Evolutionary conservation across 1,139 yeast genomes (phyloP), one percentile per base, ranked within the genome.

Genomic region (Hansenula anomala): DNA sequence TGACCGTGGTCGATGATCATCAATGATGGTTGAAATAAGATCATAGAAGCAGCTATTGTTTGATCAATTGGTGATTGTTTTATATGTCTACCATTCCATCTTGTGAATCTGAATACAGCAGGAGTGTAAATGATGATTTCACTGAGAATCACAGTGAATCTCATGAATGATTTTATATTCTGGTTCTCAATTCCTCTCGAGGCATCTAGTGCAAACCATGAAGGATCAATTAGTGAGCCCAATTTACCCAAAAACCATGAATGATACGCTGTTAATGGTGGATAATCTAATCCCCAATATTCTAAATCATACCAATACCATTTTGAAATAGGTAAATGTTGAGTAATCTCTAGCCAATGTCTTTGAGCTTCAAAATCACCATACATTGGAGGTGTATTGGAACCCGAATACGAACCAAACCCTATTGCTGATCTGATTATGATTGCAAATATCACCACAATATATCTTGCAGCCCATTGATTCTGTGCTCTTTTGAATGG

Each of bases 291-390:
- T 1, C 97, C 97, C 98, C 98, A 92, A 66, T 92, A 89, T 50
- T 80, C 79, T 36, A 88, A 68, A 57, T 92, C 97, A 59, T 80
- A 88, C 63, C 74, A 85, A 58, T 92, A 92, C 98, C 98, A 94
- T 46, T 83, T 55, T 1, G 67, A 61, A 3, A 87, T 62, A 0
- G 96, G 95, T 38, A 90, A 59, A 49, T 80, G 77, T 32, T 71
- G 78, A 0, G 98, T 90, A 42, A 92, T 68, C 59, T 94, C 98
- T 78, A 92, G 75, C 98, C 98, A 92, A 59, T 92, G 98, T 48
- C 98, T 73, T 60, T 94, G 98, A 0, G 98, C 97, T 61, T 94
- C 99, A 57, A 92, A 92, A 59, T 92, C 98, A 4, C 98, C 98
- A 65, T 69, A 80, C 75, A 87, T 75, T 8, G 97, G 97, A 13